Evolutionary conservation across 2,329 filamentous ascomycete species (phyloP).

Genomic region (Paraphoma sp.): DNA sequence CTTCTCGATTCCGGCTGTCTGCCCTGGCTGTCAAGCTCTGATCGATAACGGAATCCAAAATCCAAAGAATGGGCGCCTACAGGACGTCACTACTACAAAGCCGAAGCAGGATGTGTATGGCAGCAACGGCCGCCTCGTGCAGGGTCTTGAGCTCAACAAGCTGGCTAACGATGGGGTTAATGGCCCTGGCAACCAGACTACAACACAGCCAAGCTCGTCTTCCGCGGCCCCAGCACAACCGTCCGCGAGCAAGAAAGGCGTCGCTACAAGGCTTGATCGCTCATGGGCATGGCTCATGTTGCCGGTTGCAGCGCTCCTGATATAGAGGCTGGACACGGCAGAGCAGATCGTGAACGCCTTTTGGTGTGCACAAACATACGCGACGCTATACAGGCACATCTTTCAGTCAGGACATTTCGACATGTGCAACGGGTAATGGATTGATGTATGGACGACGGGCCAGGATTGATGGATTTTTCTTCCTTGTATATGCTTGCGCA

Average conservation of each 20-base stretch:
- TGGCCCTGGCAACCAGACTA: slow-evolving; percentile 55
- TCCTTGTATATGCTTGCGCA: slow-evolving; percentile 19
- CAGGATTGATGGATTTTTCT: neutral
- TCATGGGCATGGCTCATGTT: slow-evolving; percentile 1
- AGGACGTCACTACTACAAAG: slow-evolving; percentile 62
- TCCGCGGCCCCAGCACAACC: slow-evolving; percentile 16
- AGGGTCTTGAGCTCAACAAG: slow-evolving; percentile 66
- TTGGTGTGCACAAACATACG: neutral
- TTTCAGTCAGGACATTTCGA: neutral
- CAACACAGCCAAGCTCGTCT: slow-evolving; percentile 17
- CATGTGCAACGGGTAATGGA: slow-evolving; percentile 6
- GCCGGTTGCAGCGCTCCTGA: neutral
- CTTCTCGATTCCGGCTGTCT: slow-evolving; percentile 76
- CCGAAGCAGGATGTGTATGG: slow-evolving; percentile 66
- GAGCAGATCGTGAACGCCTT: neutral
- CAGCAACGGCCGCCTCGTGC: slow-evolving; percentile 64
- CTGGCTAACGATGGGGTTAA: slow-evolving; percentile 62
- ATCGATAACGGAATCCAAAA: slow-evolving; percentile 77
- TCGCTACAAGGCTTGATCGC: slow-evolving; percentile 7
- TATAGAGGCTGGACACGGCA: neutral
- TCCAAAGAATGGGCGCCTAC: slow-evolving; percentile 64
- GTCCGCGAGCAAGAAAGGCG: slow-evolving; percentile 23
- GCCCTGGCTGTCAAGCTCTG: slow-evolving; percentile 73
- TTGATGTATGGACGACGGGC: slow-evolving; percentile 4
- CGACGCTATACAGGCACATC: neutral